Evolutionary conservation across 2,329 filamentous ascomycete genomes (phyloP).

Genomic region (Corynespora cassiicola): DNA sequence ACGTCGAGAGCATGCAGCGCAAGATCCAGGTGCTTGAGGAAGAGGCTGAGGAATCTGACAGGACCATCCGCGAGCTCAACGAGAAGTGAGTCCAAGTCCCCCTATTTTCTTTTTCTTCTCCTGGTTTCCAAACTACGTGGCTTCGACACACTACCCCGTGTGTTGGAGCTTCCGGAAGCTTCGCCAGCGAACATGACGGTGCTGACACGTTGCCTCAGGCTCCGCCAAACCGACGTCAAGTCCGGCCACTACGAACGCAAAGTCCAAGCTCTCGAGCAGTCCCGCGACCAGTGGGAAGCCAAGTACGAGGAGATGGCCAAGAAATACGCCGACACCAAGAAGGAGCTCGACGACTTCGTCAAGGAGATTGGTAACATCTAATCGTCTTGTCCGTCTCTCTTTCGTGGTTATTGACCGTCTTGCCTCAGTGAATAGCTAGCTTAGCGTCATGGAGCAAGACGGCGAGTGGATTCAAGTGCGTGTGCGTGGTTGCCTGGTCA

Average conservation of each 20-base stretch:
- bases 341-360: conserved; percentile 91
- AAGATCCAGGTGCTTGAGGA: conserved; percentile 96
- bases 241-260: conserved; percentile 99
- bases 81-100: conserved; percentile 80
- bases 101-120: neutral
- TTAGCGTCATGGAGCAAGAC: conserved; percentile 25
- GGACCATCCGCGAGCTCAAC: conserved; percentile 94
- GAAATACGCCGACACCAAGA: conserved; percentile 84
- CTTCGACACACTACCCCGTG: neutral
- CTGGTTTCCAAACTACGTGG: too few species aligned
- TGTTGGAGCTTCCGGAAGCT: conserved; percentile 2
- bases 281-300: conserved; percentile 92
- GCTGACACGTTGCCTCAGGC: conserved; percentile 62
- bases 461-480: conserved; percentile 16
- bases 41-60: conserved; percentile 95
- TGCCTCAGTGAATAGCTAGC: conserved; percentile 5
- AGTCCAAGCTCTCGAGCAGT: conserved; percentile 92
- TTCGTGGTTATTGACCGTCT: conserved; percentile 36
- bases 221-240: conserved; percentile 99
- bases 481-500: conserved; percentile 15
- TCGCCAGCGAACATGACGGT: conserved; percentile 3
- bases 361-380: conserved; percentile 92
- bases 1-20: conserved; percentile 90
- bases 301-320: conserved; percentile 98
- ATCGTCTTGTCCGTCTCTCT: conserved; percentile 39